phyloP scores from a whole-genome alignment of 805 yeast species.

The Zygosaccharomyces lentus region DNA sequence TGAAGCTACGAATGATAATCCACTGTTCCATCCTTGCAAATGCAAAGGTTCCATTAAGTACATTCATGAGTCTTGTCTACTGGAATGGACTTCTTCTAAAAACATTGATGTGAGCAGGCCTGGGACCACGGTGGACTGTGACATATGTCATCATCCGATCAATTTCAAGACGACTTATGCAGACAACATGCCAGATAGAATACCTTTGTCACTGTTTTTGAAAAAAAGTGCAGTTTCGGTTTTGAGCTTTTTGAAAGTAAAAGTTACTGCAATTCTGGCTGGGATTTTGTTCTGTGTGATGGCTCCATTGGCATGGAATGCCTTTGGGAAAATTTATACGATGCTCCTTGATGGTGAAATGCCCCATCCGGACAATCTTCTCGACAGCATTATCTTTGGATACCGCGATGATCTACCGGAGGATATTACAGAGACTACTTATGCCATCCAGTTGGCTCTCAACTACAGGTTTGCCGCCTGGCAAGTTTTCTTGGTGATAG shows the following conservation, averaged over 20 bases:
- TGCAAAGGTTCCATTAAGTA: constrained; percentile 92
- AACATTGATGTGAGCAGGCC: constrained; percentile 31
- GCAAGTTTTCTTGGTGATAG: constrained; percentile 40
- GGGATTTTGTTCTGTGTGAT: constrained; percentile 45
- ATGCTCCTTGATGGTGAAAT: constrained; percentile 53
- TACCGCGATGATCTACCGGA: constrained; percentile 15
- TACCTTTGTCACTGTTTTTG: constrained; percentile 53
- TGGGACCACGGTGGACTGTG: constrained; percentile 64
- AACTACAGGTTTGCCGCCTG: constrained; percentile 28
- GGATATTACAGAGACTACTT: constrained; percentile 7
- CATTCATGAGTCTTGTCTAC: constrained; percentile 87
- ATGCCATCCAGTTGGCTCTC: constrained; percentile 16
- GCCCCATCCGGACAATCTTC: constrained; percentile 37
- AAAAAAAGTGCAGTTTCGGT: constrained; percentile 34
- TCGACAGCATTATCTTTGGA: constrained; percentile 29
- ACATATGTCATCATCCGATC: constrained; percentile 78
- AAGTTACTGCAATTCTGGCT: constrained; percentile 21
- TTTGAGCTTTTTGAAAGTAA: constrained; percentile 16
- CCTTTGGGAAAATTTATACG: constrained; percentile 50
- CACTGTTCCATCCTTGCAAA: constrained; percentile 85
- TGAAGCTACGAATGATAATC: constrained; percentile 74
- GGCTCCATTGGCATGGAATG: constrained; percentile 55
- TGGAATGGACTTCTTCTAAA: constrained; percentile 69
- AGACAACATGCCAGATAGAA: constrained; percentile 56
- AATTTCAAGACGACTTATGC: constrained; percentile 62